These are phyloP conservation scores for Trichosporon asahii DNA, from an alignment of 1,284 basidiomycete genomes.

Conservation along the genomic window DNA sequence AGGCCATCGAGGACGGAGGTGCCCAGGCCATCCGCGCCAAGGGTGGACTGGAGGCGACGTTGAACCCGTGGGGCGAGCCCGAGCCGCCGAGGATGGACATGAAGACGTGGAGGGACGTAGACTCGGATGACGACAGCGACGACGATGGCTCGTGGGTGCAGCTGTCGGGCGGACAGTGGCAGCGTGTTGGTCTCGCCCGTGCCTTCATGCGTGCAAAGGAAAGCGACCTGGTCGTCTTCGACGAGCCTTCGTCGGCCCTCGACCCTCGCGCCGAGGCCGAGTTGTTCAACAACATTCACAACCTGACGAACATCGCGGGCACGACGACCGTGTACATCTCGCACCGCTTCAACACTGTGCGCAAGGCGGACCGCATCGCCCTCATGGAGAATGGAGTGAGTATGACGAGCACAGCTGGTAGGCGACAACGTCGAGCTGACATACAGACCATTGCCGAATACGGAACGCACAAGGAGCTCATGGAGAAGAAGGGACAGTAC, in stretches of 20 bases:
- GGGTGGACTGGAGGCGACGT: constrained; percentile 22
- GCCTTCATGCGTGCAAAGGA: constrained; percentile 81
- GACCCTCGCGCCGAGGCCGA: constrained; percentile 75
- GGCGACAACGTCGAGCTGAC: neutral
- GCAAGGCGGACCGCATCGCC: constrained; percentile 57
- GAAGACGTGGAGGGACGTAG: constrained; percentile 1
- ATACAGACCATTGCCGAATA: constrained; percentile 63
- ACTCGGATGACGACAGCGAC: constrained; percentile 2
- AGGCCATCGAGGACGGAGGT: constrained; percentile 64
- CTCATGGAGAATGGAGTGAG: constrained; percentile 73
- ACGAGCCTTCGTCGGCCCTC: constrained; percentile 60
- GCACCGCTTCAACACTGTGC: constrained; percentile 59
- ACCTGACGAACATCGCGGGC: constrained; percentile 35
- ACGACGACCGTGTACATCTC: constrained; percentile 77
- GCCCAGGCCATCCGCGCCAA: constrained; percentile 54
- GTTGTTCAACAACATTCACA: constrained; percentile 58
- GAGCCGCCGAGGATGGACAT: neutral
- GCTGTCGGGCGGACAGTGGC: constrained; percentile 61
- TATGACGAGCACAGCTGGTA: neutral
- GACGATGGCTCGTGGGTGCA: neutral
- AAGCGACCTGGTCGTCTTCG: constrained; percentile 72
- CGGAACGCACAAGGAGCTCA: constrained; percentile 71
- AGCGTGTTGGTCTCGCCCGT: constrained; percentile 73
- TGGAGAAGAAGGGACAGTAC: constrained; percentile 52
- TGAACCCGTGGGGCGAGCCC: constrained; percentile 19